A percentile compares a stretch with the other conserved stretches of the same genome.
phyloP scores from a whole-genome alignment of 2,329 filamentous ascomycete species.

The Amylocarpus encephaloides region DNA sequence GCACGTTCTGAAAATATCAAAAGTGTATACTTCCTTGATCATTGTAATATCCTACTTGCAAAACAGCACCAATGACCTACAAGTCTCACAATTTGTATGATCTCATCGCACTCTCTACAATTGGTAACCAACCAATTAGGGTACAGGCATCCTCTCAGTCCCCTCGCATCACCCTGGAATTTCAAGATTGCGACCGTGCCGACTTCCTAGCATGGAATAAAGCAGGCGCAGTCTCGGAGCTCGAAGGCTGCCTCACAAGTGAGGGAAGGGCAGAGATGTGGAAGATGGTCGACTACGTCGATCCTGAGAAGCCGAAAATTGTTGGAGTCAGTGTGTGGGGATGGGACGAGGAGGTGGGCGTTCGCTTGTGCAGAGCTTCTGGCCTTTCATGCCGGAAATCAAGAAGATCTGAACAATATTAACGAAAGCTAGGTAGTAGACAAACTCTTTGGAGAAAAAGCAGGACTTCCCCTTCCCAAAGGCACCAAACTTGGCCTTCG shows the following conservation, averaged over 20 bases:
- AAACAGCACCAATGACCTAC: no score
- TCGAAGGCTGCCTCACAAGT: neutral
- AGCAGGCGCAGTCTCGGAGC: neutral
- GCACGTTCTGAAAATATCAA: no score
- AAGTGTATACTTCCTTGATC: no score
- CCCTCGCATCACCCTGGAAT: neutral
- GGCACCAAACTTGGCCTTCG: neutral
- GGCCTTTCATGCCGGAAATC: no score
- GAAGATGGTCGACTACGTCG: neutral
- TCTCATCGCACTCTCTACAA: no score
- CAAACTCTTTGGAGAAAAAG: neutral
- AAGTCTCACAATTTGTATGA: no score
- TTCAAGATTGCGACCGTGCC: neutral
- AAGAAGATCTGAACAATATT: neutral
- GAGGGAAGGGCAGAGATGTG: neutral
- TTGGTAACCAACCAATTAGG: no score
- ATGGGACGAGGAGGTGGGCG: neutral
- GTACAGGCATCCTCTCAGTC: neutral
- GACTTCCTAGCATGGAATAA: neutral
- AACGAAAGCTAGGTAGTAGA: neutral
- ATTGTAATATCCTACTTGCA: no score
- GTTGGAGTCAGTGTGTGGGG: constrained; percentile 1
- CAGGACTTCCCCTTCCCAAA: neutral
- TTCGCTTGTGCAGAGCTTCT: neutral
- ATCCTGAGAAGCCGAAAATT: neutral